These are phyloP conservation scores for Aspergillus leporis DNA, from an alignment of 495 filamentous ascomycete genomes.

Conservation along the genomic window DNA sequence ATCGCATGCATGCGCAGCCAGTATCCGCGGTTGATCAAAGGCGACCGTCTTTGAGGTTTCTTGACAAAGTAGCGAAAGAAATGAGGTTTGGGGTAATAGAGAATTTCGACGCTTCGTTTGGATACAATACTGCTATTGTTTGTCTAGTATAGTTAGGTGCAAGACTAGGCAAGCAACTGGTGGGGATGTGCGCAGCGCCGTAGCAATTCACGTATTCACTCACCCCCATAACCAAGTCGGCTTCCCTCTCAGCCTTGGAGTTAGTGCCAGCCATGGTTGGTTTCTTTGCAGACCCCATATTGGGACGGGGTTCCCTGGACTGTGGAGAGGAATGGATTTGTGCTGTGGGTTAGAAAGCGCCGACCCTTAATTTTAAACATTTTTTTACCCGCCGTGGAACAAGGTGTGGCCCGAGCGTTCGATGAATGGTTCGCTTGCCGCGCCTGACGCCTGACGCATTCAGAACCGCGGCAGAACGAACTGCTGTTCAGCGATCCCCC, in stretches of 20 bases:
- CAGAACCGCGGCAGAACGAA: slow-evolving; percentile 10
- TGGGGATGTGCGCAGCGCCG: neutral
- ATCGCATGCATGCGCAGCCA: slow-evolving; percentile 83
- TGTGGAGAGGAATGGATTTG: neutral
- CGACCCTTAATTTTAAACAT: neutral
- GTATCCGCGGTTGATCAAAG: slow-evolving; percentile 86
- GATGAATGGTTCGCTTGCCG: slow-evolving; percentile 34
- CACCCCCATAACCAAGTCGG: slow-evolving; percentile 70
- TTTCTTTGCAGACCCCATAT: slow-evolving; percentile 17
- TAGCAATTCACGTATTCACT: slow-evolving; percentile 24
- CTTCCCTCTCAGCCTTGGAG: slow-evolving; percentile 50
- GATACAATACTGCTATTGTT: slow-evolving; percentile 90
- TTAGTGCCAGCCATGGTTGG: slow-evolving; percentile 20
- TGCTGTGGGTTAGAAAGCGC: slow-evolving; percentile 2
- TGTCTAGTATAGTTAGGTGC: slow-evolving; percentile 53
- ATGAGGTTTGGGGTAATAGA: slow-evolving; percentile 76
- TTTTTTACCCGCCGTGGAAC: slow-evolving; percentile 27
- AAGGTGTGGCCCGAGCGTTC: slow-evolving; percentile 48
- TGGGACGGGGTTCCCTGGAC: slow-evolving; percentile 4
- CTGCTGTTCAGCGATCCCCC: slow-evolving; percentile 24
- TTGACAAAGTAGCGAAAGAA: slow-evolving; percentile 87
- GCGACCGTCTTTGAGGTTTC: slow-evolving; percentile 76
- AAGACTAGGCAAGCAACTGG: neutral
- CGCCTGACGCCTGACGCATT: slow-evolving; percentile 25
- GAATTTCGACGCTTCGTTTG: slow-evolving; percentile 82